These are phyloP conservation scores for Solanum hybrid DNA, from an alignment of 305 asterid species.

Conservation along the genomic window DNA sequence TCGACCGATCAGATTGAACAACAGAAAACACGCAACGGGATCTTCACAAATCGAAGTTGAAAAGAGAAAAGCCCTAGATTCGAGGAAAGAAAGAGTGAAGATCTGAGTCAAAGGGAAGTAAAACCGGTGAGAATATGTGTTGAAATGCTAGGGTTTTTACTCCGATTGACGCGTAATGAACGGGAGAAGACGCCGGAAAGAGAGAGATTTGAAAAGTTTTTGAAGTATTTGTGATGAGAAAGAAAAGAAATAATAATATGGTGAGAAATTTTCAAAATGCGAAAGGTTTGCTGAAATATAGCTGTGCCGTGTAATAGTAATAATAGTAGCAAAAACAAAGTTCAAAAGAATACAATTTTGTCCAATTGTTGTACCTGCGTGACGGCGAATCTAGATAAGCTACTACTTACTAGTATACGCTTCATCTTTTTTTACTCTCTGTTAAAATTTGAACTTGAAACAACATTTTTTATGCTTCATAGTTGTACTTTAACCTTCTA, in stretches of 20 bases:
- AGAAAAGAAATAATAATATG: neutral
- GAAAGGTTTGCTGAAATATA: neutral
- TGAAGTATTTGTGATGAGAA: neutral
- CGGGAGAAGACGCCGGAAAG: neutral
- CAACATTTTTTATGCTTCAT: neutral
- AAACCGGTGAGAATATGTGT: neutral
- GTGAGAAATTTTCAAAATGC: neutral
- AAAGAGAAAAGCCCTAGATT: neutral
- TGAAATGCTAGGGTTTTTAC: neutral
- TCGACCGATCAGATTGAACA: neutral
- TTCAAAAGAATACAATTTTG: neutral
- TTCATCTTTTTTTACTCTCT: neutral
- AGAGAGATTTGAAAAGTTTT: conserved; percentile 1
- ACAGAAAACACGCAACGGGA: conserved; percentile 17
- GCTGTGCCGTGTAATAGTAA: neutral
- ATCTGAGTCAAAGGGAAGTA: conserved; percentile 1
- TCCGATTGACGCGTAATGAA: neutral
- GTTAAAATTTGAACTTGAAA: neutral
- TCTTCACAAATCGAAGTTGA: conserved; percentile 16
- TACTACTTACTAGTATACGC: neutral
- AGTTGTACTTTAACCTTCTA: neutral
- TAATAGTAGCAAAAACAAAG: neutral
- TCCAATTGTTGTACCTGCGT: neutral
- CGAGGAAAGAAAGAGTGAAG: conserved; percentile 2
- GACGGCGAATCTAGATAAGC: neutral